Evolutionary conservation across 2,329 filamentous ascomycete species (phyloP).

Genomic region (Aspergillus sp.): DNA sequence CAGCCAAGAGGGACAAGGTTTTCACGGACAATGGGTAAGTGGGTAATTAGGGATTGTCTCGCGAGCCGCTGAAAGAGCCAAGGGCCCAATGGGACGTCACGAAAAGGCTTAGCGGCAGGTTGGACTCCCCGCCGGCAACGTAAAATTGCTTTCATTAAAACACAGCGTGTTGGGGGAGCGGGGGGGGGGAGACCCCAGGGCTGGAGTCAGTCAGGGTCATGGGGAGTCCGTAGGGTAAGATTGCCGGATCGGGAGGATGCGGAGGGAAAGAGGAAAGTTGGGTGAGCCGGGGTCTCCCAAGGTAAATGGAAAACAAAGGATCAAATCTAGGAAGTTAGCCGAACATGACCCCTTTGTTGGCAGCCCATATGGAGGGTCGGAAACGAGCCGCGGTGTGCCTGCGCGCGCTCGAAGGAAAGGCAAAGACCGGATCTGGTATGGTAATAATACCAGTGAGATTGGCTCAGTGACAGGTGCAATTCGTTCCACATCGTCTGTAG

Average conservation of each 20-base stretch:
- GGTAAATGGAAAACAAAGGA: not conserved
- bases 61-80: constrained; percentile 3
- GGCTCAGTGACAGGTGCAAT: not conserved
- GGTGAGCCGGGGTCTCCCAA: not conserved
- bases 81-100: not conserved
- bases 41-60: constrained; percentile 3
- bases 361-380: not conserved
- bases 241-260: not conserved
- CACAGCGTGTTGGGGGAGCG: too few species aligned
- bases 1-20: too few species aligned
- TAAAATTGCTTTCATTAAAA: too few species aligned
- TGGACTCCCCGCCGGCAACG: not conserved
- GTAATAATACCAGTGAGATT: not conserved
- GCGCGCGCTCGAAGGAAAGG: not conserved
- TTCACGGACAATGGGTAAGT: too few species aligned
- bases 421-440: not conserved
- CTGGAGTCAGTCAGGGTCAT: too few species aligned
- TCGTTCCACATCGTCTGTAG: not conserved
- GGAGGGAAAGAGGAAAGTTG: not conserved
- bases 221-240: not conserved
- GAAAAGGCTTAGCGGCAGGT: constrained; percentile 1
- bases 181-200: too few species aligned
- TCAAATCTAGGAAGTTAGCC: not conserved
- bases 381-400: not conserved
- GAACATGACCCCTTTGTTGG: not conserved